phyloP scores from a whole-genome alignment of 1,139 yeast species.

The Suhomyces atakaporum region DNA sequence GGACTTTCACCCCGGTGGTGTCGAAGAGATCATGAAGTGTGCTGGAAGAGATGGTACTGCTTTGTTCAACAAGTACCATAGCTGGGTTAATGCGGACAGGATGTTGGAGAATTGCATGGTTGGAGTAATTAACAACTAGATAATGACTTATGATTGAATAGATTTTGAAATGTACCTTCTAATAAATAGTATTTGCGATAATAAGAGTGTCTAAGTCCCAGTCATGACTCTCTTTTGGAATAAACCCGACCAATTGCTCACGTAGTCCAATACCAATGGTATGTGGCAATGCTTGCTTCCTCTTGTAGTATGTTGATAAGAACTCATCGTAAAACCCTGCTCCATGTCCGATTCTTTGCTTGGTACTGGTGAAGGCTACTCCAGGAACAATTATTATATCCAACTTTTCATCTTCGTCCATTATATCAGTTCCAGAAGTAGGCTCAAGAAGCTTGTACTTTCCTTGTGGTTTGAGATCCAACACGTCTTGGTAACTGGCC shows the following conservation, averaged over 20 bases:
- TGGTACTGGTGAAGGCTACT: conserved; percentile 63
- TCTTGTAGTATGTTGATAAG: conserved; percentile 50
- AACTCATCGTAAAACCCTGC: conserved; percentile 90
- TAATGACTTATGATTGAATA: neutral
- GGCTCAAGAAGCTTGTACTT: conserved; percentile 74
- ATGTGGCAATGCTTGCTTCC: conserved; percentile 37
- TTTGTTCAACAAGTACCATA: conserved; percentile 78
- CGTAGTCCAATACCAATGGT: conserved; percentile 69
- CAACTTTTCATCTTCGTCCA: conserved; percentile 40
- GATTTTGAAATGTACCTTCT: conserved; percentile 14
- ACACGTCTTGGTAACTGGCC: conserved; percentile 41
- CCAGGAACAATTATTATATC: conserved; percentile 85
- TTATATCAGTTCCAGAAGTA: conserved; percentile 32
- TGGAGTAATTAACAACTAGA: conserved; percentile 49
- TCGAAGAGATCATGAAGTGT: conserved; percentile 69
- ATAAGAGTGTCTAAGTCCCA: conserved; percentile 62
- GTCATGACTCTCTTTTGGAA: conserved; percentile 77
- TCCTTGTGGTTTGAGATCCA: conserved; percentile 62
- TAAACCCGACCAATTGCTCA: conserved; percentile 60
- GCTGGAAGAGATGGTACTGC: conserved; percentile 86
- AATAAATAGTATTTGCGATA: conserved; percentile 20
- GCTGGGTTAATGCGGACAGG: conserved; percentile 88
- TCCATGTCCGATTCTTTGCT: conserved; percentile 83
- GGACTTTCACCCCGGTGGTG: conserved; percentile 93
- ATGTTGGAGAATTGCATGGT: conserved; percentile 77